Percentiles rank a stretch among this genome's conserved stretches.
These are phyloP conservation scores for Aspergillus olivimuriae DNA, from an alignment of 495 filamentous ascomycete species.

Conservation along the genomic window DNA sequence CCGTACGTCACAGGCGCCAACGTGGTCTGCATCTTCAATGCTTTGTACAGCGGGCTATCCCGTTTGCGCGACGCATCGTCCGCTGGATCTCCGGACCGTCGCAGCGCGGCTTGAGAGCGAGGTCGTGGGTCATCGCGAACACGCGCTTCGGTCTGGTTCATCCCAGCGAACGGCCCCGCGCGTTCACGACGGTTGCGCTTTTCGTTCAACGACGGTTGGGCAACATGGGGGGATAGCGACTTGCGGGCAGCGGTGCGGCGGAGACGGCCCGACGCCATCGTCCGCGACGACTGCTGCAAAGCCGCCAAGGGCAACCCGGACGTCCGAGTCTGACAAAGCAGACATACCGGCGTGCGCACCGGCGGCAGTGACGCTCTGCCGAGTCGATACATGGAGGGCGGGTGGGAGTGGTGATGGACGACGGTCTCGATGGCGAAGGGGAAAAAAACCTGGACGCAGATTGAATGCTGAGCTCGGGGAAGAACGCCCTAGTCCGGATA, in stretches of 20 bases:
- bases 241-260: conserved; percentile 60
- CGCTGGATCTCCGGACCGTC: conserved; percentile 26
- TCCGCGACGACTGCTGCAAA: conserved; percentile 32
- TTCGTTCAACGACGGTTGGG: conserved; percentile 42
- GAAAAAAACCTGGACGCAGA: conserved; percentile 9
- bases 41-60: conserved; percentile 59
- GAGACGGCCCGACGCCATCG: conserved; percentile 33
- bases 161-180: conserved; percentile 64
- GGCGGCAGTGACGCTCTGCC: conserved; percentile 32
- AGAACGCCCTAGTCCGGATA: conserved; percentile 14
- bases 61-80: conserved; percentile 27
- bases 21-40: conserved; percentile 89
- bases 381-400: conserved; percentile 12
- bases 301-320: conserved; percentile 12
- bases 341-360: conserved; percentile 28
- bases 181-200: conserved; percentile 26
- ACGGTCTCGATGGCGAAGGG: neutral
- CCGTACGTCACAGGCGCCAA: conserved; percentile 69
- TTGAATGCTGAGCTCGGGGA: no score
- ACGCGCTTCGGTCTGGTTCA: conserved; percentile 71
- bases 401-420: neutral
- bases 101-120: conserved; percentile 35
- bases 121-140: conserved; percentile 36
- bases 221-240: conserved; percentile 70
- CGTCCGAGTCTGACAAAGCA: conserved; percentile 33